phyloP scores from a whole-genome alignment of 2,329 filamentous ascomycete genomes.

The Thielaviopsis ethacetica region DNA sequence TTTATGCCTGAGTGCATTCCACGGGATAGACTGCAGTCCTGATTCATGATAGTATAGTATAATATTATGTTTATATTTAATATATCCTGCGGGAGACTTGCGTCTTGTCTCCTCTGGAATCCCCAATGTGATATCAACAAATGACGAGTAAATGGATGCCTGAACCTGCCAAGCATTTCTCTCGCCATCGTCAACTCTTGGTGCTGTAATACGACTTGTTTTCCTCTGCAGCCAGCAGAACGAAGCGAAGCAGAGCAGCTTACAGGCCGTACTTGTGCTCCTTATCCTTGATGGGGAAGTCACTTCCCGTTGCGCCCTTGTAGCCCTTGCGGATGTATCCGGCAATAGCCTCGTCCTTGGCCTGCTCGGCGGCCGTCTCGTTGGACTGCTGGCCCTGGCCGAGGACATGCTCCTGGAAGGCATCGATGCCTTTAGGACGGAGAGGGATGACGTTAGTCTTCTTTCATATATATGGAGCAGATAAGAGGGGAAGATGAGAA shows the following conservation, averaged over 20 bases:
- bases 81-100: background rate
- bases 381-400: constrained; percentile 56
- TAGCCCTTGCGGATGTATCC: constrained; percentile 57
- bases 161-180: background rate
- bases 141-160: background rate
- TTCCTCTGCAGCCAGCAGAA: background rate
- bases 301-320: constrained; percentile 50
- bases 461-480: background rate
- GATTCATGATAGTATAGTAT: background rate
- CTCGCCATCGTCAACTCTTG: background rate
- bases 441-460: background rate
- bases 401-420: constrained; percentile 59
- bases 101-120: background rate
- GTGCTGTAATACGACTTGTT: background rate
- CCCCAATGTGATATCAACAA: background rate
- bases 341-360: constrained; percentile 65
- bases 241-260: background rate
- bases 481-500: no score
- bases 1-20: no score
- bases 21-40: no score
- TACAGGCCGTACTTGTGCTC: constrained; percentile 23
- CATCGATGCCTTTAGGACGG: constrained; percentile 46
- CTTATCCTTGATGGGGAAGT: constrained; percentile 57
- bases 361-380: constrained; percentile 59
- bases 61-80: background rate